Evolutionary conservation across 495 filamentous ascomycete species (phyloP).

Genomic region (Platismatia glauca): DNA sequence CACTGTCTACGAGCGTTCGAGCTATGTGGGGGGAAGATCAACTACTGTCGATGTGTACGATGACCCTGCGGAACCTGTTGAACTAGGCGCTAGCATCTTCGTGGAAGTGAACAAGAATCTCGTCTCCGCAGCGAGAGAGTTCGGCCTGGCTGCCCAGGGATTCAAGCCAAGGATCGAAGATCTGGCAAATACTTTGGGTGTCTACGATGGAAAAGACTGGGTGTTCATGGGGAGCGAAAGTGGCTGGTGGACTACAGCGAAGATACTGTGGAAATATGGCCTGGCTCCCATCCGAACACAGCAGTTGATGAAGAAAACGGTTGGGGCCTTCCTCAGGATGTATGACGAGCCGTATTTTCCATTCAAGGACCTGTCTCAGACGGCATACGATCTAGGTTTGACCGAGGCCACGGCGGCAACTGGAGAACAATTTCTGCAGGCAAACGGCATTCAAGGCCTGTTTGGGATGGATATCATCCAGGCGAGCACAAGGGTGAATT

Average conservation of each 20-base stretch:
- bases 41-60: constrained; percentile 79
- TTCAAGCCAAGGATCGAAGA: constrained; percentile 32
- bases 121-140: constrained; percentile 59
- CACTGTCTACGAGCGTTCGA: constrained; percentile 77
- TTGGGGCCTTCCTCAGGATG: constrained; percentile 67
- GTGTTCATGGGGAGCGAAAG: constrained; percentile 51
- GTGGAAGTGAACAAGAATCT: constrained; percentile 80
- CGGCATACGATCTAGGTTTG: constrained; percentile 56
- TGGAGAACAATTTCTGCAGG: constrained; percentile 58
- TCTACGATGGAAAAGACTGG: constrained; percentile 78
- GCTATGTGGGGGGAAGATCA: constrained; percentile 76
- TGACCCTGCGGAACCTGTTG: constrained; percentile 60
- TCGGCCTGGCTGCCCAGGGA: constrained; percentile 49
- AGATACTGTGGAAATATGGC: constrained; percentile 81
- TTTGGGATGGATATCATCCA: constrained; percentile 85
- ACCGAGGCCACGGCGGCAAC: constrained; percentile 54
- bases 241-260: constrained; percentile 72
- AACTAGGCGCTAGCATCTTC: constrained; percentile 90
- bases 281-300: constrained; percentile 64
- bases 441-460: constrained; percentile 50
- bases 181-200: constrained; percentile 48
- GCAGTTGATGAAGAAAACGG: constrained; percentile 59
- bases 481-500: constrained; percentile 89
- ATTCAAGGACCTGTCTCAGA: constrained; percentile 62
- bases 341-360: constrained; percentile 80